These are phyloP conservation scores for Sporothrix mexicana DNA, from an alignment of 2,329 filamentous ascomycete species.

Conservation along the genomic window DNA sequence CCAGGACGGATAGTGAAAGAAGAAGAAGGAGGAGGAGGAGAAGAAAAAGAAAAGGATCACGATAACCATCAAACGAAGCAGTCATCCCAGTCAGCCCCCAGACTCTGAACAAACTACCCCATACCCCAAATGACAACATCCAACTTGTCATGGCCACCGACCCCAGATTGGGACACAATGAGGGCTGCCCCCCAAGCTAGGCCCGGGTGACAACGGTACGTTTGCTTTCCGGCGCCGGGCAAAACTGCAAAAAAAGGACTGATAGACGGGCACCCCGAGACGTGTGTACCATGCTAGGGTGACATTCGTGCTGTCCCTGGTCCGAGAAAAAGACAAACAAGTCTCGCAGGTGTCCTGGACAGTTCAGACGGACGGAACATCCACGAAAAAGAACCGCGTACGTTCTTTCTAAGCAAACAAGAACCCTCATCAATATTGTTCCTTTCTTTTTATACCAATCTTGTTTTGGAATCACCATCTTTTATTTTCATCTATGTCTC, in stretches of 20 bases:
- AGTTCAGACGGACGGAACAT: too few species aligned
- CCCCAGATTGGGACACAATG: neutral
- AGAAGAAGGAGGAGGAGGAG: too few species aligned
- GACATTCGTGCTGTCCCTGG: neutral
- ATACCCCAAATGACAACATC: too few species aligned
- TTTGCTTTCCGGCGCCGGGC: neutral
- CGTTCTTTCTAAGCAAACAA: neutral
- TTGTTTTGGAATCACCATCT: neutral
- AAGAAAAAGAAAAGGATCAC: neutral
- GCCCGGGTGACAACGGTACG: too few species aligned
- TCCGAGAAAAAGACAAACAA: too few species aligned
- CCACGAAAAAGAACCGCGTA: neutral
- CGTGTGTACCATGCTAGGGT: neutral
- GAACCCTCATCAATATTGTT: too few species aligned
- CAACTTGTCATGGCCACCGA: neutral
- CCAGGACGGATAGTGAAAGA: too few species aligned
- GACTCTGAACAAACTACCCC: too few species aligned
- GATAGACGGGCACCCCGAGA: slow-evolving; percentile 11
- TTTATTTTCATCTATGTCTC: too few species aligned
- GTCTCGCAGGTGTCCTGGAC: too few species aligned
- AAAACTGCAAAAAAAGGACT: neutral
- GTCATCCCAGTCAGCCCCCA: neutral
- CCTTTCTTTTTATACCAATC: neutral
- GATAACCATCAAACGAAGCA: neutral
- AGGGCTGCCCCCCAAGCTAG: neutral